These are phyloP conservation scores for Buddleja alternifolia DNA, from an alignment of 257 asterid species.

Conservation along the genomic window DNA sequence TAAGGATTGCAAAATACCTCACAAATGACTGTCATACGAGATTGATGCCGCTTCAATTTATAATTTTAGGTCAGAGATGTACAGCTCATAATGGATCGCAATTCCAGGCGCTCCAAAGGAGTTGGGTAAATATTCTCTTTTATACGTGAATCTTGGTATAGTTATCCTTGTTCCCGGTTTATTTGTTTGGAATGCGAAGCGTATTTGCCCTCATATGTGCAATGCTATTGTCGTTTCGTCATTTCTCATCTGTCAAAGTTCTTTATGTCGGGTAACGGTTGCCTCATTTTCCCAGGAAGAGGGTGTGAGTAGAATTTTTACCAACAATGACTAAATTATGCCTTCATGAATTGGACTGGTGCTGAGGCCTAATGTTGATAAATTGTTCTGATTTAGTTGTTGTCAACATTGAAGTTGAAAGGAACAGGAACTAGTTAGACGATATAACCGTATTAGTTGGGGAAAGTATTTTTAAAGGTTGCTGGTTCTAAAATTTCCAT, in stretches of 20 bases:
- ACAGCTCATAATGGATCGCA: conserved; percentile 74
- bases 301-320: neutral
- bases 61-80: conserved; percentile 70
- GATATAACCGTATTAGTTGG: conserved; percentile 18
- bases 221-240: conserved; percentile 1
- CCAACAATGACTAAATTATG: neutral
- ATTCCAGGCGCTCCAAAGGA: conserved; percentile 74
- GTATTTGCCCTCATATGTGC: conserved; percentile 8
- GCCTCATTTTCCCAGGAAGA: neutral
- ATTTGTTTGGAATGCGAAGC: conserved; percentile 13
- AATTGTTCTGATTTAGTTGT: conserved; percentile 6
- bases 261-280: neutral
- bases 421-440: neutral
- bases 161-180: conserved; percentile 18
- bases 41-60: conserved; percentile 12
- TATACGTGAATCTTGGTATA: conserved; percentile 9
- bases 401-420: conserved; percentile 4
- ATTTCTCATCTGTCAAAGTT: conserved; percentile 12
- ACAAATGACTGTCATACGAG: neutral
- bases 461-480: neutral
- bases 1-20: neutral
- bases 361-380: neutral
- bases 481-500: conserved; percentile 8
- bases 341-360: conserved; percentile 6
- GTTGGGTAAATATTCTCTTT: conserved; percentile 52